These are phyloP conservation scores for Microthyrium microscopicum DNA, from an alignment of 2,329 filamentous ascomycete species.

Conservation along the genomic window DNA sequence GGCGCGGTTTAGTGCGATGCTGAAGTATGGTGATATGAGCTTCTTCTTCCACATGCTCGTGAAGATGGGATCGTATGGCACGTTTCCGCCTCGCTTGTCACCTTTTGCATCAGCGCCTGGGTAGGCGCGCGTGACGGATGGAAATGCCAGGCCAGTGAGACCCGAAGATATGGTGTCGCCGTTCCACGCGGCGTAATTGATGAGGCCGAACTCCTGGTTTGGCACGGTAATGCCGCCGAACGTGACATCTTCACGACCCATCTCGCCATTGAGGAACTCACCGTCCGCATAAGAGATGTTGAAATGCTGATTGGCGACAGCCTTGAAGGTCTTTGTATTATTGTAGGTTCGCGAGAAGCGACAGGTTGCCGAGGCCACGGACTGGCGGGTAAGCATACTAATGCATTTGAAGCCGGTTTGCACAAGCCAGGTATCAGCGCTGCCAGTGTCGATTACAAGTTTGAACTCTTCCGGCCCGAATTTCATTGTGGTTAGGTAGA, in stretches of 20 bases:
- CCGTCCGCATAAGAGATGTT: conserved; percentile 8
- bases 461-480: conserved; percentile 7
- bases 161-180: conserved; percentile 7
- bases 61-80: conserved; percentile 5
- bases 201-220: conserved; percentile 5
- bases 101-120: background rate
- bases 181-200: conserved; percentile 5
- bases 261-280: conserved; percentile 4
- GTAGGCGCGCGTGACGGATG: conserved; percentile 3
- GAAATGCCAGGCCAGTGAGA: conserved; percentile 8
- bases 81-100: background rate
- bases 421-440: conserved; percentile 7
- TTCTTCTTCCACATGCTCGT: conserved; percentile 3
- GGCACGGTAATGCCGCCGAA: conserved; percentile 4
- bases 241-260: conserved; percentile 6
- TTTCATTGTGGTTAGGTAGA: conserved; percentile 6
- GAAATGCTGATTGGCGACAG: background rate
- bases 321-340: background rate
- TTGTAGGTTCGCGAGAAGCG: conserved; percentile 6
- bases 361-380: conserved; percentile 2
- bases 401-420: conserved; percentile 5
- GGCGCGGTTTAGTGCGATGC: conserved; percentile 6
- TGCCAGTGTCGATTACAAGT: conserved; percentile 7
- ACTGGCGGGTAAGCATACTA: background rate
- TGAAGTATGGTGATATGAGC: conserved; percentile 4